phyloP scores from a whole-genome alignment of 228 moss, liverwort and hornwort species.

The Sphagnum fallax region DNA sequence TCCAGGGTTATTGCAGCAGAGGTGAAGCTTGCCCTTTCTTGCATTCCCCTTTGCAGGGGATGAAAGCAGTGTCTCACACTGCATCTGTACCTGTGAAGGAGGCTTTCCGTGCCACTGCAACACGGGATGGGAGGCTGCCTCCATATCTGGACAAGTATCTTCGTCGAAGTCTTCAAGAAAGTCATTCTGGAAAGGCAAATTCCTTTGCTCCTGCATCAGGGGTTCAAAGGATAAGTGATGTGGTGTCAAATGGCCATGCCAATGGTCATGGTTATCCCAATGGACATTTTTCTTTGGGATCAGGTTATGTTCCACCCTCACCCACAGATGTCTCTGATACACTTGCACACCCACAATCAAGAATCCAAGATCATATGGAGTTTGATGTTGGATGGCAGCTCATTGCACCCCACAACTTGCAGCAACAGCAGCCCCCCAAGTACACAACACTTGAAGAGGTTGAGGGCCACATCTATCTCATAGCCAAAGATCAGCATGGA shows the following conservation, averaged over 20 bases:
- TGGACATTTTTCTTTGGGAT: constrained; percentile 30
- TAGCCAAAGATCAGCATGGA: constrained; percentile 98
- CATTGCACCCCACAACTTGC: not conserved
- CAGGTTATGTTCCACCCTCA: constrained; percentile 23
- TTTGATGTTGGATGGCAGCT: not conserved
- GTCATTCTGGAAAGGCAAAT: constrained; percentile 20
- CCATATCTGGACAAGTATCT: constrained; percentile 59
- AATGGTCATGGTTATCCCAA: constrained; percentile 38
- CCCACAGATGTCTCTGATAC: not conserved
- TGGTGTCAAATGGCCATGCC: constrained; percentile 33
- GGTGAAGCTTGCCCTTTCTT: constrained; percentile 55
- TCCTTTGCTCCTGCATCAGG: constrained; percentile 19
- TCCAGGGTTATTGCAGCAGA: constrained; percentile 55
- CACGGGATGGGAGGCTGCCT: constrained; percentile 44
- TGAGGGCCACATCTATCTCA: constrained; percentile 85
- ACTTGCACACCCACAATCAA: not conserved
- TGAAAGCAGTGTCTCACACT: constrained; percentile 30
- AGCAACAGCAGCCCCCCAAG: constrained; percentile 41
- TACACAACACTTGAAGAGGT: constrained; percentile 96
- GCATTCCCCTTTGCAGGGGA: constrained; percentile 35
- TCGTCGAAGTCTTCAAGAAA: constrained; percentile 39
- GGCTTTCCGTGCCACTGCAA: constrained; percentile 35
- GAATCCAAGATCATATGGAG: not conserved
- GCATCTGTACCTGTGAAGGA: constrained; percentile 35
- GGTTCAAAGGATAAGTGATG: constrained; percentile 49